phyloP scores from a whole-genome alignment of 139 green algal genomes.

The Chlamydomonas urium region DNA sequence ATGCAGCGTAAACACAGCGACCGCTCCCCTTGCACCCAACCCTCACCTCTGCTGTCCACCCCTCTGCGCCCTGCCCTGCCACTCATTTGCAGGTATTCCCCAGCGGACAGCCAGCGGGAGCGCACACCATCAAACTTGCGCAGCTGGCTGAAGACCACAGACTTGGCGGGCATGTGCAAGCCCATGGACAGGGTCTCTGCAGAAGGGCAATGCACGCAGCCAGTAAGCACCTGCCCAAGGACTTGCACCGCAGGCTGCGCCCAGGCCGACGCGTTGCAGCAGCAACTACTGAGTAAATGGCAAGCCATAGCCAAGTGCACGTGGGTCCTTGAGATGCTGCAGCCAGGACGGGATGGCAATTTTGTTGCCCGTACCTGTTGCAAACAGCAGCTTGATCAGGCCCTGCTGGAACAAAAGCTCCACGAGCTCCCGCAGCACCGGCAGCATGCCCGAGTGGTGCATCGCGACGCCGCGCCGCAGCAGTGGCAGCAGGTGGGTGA shows the following conservation, averaged over 20 bases:
- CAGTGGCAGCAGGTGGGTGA: slow-evolving; percentile 77
- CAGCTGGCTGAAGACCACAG: slow-evolving; percentile 90
- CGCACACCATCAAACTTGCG: slow-evolving; percentile 89
- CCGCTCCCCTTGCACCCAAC: background rate
- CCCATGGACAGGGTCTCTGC: slow-evolving; percentile 96
- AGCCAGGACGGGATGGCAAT: too few species aligned
- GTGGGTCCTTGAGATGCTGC: too few species aligned
- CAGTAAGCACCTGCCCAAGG: too few species aligned
- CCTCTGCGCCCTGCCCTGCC: slow-evolving; percentile 87
- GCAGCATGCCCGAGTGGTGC: slow-evolving; percentile 92
- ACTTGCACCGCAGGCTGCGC: too few species aligned
- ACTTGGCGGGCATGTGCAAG: slow-evolving; percentile 97
- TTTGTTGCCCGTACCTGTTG: slow-evolving; percentile 45
- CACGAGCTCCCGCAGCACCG: slow-evolving; percentile 95
- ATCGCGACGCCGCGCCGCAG: slow-evolving; percentile 83
- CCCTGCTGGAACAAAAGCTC: slow-evolving; percentile 94
- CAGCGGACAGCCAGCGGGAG: slow-evolving; percentile 61
- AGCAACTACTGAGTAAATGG: too few species aligned
- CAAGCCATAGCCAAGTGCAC: too few species aligned
- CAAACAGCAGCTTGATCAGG: slow-evolving; percentile 68
- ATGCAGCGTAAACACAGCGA: too few species aligned
- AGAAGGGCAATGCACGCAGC: background rate
- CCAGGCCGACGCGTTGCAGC: too few species aligned
- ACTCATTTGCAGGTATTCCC: slow-evolving; percentile 98
- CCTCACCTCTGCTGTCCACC: slow-evolving; percentile 76